phyloP scores from a whole-genome alignment of 2,329 filamentous ascomycete species.

The Coniochaeta hoffmannii region DNA sequence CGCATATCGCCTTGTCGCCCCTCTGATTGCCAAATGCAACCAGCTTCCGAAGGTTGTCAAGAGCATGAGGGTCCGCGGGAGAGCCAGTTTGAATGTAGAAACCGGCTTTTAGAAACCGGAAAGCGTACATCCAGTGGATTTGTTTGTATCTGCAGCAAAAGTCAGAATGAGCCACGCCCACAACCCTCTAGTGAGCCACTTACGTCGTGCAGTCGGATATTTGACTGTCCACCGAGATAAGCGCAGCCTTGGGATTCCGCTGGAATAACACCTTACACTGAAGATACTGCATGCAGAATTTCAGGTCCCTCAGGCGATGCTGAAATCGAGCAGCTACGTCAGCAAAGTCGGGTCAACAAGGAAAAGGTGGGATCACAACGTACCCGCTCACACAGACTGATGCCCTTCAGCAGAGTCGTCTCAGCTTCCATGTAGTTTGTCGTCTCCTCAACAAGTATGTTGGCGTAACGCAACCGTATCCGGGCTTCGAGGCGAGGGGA shows the following conservation, averaged over 20 bases:
- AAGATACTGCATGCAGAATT: constrained; percentile 71
- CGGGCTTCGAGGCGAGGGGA: constrained; percentile 61
- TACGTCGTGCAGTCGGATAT: constrained; percentile 62
- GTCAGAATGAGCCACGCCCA: background rate
- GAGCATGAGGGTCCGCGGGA: constrained; percentile 52
- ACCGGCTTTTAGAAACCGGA: constrained; percentile 65
- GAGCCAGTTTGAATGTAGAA: constrained; percentile 57
- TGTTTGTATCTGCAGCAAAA: constrained; percentile 48
- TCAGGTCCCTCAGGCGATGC: constrained; percentile 57
- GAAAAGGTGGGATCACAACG: background rate
- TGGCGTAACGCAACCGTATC: constrained; percentile 63
- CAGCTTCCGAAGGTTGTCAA: constrained; percentile 64
- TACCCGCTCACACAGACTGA: constrained; percentile 61
- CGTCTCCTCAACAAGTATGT: constrained; percentile 66
- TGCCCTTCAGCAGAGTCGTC: constrained; percentile 63
- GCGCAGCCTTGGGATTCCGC: constrained; percentile 62
- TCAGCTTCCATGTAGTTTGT: constrained; percentile 69
- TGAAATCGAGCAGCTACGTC: constrained; percentile 16
- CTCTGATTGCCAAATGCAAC: constrained; percentile 49
- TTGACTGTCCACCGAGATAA: constrained; percentile 63
- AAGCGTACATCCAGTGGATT: constrained; percentile 67
- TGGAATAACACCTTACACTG: constrained; percentile 64
- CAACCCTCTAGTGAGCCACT: constrained; percentile 17
- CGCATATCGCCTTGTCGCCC: constrained; percentile 56
- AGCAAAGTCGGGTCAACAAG: constrained; percentile 6